Conservation (phyloP, 208 protist species). For the Perkinsela sp. region DNA sequence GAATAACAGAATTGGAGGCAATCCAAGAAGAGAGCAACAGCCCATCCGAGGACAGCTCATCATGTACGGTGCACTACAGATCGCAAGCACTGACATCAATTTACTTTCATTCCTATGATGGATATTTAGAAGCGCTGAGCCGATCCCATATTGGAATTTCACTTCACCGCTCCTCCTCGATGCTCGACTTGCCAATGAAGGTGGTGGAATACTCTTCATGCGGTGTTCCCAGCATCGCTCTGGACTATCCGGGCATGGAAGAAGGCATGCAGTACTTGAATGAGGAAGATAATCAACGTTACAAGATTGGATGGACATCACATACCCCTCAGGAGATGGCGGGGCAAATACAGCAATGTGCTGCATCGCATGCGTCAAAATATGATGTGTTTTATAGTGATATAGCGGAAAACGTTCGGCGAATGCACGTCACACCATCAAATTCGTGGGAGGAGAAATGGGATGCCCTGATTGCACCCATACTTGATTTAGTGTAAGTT, state of each 20-base stretch:
- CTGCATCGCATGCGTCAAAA: too few species aligned
- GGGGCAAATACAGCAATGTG: too few species aligned
- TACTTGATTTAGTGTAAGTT: too few species aligned
- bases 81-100: neutral
- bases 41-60: neutral
- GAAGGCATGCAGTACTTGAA: neutral
- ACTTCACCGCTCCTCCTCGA: neutral
- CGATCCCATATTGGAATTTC: neutral
- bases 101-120: neutral
- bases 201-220: neutral
- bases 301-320: neutral
- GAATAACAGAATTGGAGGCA: neutral
- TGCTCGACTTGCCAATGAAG: neutral
- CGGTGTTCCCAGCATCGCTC: neutral
- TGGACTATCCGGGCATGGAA: neutral
- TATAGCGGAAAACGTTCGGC: too few species aligned
- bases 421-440: too few species aligned
- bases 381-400: too few species aligned
- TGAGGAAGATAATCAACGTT: neutral
- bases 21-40: too few species aligned
- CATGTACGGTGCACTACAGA: neutral
- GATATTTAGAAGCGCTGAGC: neutral
- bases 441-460: too few species aligned
- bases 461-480: too few species aligned
- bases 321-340: neutral